Percentiles rank a stretch among this genome's conserved stretches.
phyloP scores from a whole-genome alignment of 495 filamentous ascomycete species.

The Hypoxylon subgilvum region DNA sequence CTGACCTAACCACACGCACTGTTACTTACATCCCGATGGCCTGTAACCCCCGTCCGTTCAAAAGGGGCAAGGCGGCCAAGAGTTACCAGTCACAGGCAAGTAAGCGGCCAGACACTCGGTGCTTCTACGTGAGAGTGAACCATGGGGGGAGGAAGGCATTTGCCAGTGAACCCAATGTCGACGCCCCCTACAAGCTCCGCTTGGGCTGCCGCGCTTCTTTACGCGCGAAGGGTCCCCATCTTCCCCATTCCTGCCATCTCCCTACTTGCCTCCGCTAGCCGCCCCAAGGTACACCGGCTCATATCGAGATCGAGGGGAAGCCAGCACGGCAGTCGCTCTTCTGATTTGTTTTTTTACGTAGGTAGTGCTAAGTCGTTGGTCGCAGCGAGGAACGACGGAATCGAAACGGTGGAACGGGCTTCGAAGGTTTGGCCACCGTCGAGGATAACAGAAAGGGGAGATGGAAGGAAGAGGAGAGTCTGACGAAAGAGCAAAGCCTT shows the following conservation, averaged over 20 bases:
- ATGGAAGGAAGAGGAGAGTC: background rate
- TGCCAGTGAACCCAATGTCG: conserved; percentile 25
- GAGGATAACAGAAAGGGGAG: conserved; percentile 10
- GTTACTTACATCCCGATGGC: conserved; percentile 36
- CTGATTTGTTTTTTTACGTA: conserved; percentile 21
- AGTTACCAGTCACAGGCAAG: conserved; percentile 34
- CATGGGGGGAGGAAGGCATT: conserved; percentile 15
- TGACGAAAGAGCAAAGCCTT: conserved; percentile 22
- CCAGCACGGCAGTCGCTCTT: conserved; percentile 40
- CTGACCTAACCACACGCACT: conserved; percentile 19
- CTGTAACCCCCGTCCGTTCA: conserved; percentile 34
- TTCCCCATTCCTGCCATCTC: conserved; percentile 30
- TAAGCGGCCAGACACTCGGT: conserved; percentile 42
- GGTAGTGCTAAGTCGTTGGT: conserved; percentile 13
- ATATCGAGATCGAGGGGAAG: conserved; percentile 44
- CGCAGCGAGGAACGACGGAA: conserved; percentile 31
- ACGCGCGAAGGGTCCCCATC: conserved; percentile 36
- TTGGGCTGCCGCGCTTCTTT: conserved; percentile 37
- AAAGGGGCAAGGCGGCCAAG: conserved; percentile 29
- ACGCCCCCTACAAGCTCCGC: conserved; percentile 29
- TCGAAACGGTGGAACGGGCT: conserved; percentile 39
- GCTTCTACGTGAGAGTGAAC: conserved; percentile 30
- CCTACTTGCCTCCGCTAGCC: conserved; percentile 40
- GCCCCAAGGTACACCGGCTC: conserved; percentile 39
- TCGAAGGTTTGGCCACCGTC: conserved; percentile 31